Evolutionary conservation across 2,329 filamentous ascomycete species (phyloP).

Genomic region (Diplodia seriata): DNA sequence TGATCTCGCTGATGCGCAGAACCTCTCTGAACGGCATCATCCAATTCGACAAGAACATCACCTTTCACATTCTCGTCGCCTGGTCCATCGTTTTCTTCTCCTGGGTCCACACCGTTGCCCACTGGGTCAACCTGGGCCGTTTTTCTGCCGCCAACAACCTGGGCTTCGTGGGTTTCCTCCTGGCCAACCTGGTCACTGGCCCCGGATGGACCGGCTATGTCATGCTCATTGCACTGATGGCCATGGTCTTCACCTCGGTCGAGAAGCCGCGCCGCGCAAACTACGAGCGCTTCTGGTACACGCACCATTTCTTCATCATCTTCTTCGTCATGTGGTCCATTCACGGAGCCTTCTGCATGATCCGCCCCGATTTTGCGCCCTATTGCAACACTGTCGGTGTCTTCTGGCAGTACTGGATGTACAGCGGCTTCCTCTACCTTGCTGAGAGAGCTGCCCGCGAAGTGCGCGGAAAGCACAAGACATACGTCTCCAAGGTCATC

Average conservation of each 20-base stretch:
- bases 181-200: slow-evolving; percentile 78
- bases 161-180: slow-evolving; percentile 77
- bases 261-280: slow-evolving; percentile 81
- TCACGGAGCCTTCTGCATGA: slow-evolving; percentile 90
- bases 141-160: slow-evolving; percentile 76
- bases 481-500: slow-evolving; percentile 86
- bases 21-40: slow-evolving; percentile 86
- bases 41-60: slow-evolving; percentile 89
- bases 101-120: slow-evolving; percentile 83
- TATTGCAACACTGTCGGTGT: slow-evolving; percentile 79
- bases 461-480: slow-evolving; percentile 80
- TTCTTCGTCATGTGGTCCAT: slow-evolving; percentile 94
- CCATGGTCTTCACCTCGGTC: slow-evolving; percentile 77
- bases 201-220: slow-evolving; percentile 87
- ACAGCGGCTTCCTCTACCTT: slow-evolving; percentile 80
- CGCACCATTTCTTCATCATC: slow-evolving; percentile 84
- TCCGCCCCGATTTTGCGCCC: slow-evolving; percentile 80
- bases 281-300: slow-evolving; percentile 91
- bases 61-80: slow-evolving; percentile 82
- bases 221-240: slow-evolving; percentile 79
- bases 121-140: slow-evolving; percentile 86
- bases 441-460: slow-evolving; percentile 81
- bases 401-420: slow-evolving; percentile 92
- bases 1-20: slow-evolving; percentile 80
- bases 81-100: slow-evolving; percentile 91